Evolutionary conservation across 1,284 basidiomycete genomes (phyloP).

Genomic region (Trametes pubescens): DNA sequence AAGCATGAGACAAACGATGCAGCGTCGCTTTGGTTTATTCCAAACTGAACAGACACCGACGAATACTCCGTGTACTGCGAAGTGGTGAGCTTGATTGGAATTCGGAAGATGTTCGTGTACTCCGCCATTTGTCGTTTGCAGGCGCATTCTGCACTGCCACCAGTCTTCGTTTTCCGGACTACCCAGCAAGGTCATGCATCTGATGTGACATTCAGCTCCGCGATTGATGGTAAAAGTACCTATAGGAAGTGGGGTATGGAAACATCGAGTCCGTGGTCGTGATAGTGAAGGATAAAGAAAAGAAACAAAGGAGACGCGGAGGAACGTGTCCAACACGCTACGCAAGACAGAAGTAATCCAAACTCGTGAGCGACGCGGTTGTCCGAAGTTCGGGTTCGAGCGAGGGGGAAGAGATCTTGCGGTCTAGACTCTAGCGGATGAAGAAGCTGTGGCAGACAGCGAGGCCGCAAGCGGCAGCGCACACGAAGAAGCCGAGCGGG

Average conservation of each 20-base stretch:
- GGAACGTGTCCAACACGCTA: background rate
- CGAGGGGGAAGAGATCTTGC: background rate
- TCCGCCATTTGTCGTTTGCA: too few relatives aligned
- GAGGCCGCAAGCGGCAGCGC: constrained; percentile 64
- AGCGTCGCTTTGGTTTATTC: too few relatives aligned
- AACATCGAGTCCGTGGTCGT: background rate
- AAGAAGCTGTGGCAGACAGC: constrained; percentile 76
- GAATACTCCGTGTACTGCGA: too few relatives aligned
- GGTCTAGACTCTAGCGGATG: constrained; percentile 59
- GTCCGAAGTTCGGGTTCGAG: background rate
- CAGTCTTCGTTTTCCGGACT: too few relatives aligned
- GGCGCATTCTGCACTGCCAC: too few relatives aligned
- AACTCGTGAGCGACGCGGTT: background rate
- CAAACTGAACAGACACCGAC: too few relatives aligned
- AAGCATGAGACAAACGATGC: too few relatives aligned
- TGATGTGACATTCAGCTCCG: background rate
- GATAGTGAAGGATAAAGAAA: constrained; percentile 8
- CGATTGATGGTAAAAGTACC: background rate
- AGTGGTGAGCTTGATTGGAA: too few relatives aligned
- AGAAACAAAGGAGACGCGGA: background rate
- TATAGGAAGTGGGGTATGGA: constrained; percentile 7
- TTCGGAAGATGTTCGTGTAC: too few relatives aligned
- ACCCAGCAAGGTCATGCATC: too few relatives aligned
- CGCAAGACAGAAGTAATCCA: too few relatives aligned
- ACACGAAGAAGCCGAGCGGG: constrained; percentile 75